phyloP scores from a whole-genome alignment of 208 protist species.

The Acanthamoeba healyi region DNA sequence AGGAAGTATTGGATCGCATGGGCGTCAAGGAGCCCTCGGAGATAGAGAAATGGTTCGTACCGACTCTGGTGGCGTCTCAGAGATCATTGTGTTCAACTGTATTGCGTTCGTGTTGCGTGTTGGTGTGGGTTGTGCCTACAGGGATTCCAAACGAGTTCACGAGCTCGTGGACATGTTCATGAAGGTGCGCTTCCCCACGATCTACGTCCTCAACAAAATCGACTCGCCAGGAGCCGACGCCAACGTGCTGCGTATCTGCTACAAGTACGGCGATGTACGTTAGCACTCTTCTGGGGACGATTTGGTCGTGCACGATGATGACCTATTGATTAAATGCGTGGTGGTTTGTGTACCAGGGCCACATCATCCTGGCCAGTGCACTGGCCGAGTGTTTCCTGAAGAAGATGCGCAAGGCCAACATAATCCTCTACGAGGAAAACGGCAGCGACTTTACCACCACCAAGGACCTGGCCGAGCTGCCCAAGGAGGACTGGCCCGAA shows the following conservation, averaged over 20 bases:
- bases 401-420: constrained; percentile 80
- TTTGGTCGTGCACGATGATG: too few relatives aligned
- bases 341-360: background rate
- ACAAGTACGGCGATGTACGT: constrained; percentile 78
- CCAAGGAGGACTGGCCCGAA: constrained; percentile 24
- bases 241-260: constrained; percentile 82
- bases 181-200: constrained; percentile 82
- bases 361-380: constrained; percentile 79
- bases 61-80: background rate
- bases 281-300: too few relatives aligned
- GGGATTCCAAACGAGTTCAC: constrained; percentile 41
- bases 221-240: constrained; percentile 76
- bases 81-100: too few relatives aligned
- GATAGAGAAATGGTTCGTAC: constrained; percentile 76
- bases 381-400: constrained; percentile 84
- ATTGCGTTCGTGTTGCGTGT: background rate
- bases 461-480: constrained; percentile 31
- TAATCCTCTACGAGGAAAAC: constrained; percentile 80
- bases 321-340: too few relatives aligned
- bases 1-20: constrained; percentile 72
- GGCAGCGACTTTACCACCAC: constrained; percentile 72
- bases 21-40: constrained; percentile 76
- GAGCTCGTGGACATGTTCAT: constrained; percentile 82
- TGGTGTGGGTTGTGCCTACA: background rate
- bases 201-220: constrained; percentile 85